Evolutionary conservation across 768 basidiomycete species (phyloP), one percentile per base, ranked within the genome.

Genomic region (Termitomyces sp.): DNA sequence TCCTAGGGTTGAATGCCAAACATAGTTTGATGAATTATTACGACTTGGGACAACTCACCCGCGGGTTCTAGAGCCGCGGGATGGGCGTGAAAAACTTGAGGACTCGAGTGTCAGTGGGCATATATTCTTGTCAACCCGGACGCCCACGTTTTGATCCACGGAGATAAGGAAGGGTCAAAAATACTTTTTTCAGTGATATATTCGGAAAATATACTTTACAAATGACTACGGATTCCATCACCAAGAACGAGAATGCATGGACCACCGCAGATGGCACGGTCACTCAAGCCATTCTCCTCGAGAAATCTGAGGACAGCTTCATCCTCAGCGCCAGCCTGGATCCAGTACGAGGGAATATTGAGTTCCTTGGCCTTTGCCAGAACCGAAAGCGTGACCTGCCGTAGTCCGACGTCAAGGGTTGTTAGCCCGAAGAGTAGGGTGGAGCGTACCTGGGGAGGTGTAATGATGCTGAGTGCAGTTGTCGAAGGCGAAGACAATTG

Each of bases 261-360:
- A 10, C 93, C 93, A 26, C 88, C 87, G 65, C 81, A 83, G 48
- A 95, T 79, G n/a, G 90, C 88, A 56, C 77, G 77, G 64, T 84
- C 83, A 34, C 74, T 70, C 60, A 93, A 68, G 4, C 75, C 79
- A 49, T 86, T 83, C 55, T 83, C 79, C 40, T 80, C 77, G 66
- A 94, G 83, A 62, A 80, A 94, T 15, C 74, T 63, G 15, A 75
- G 69, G 45, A 93, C 90, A 2, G 70, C 69, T 15, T 74, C 77
- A 62, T 91, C 85, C 60, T 87, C 84, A 7, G 92, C 90, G 21
- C 92, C 92, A 7, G 93, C 93, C 67, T 96, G 93, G 30, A 95
- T 79, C 93, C 93, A 96, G 43, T 93, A 75, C 3, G 84, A 78
- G 5, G 85, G 87, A n/a, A 90, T 68, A n/a, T 70, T 68, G n/a